Percentiles rank a stretch among this genome's conserved stretches.
Conservation (phyloP, 345 rosid genomes). For the Citrus sp. region DNA sequence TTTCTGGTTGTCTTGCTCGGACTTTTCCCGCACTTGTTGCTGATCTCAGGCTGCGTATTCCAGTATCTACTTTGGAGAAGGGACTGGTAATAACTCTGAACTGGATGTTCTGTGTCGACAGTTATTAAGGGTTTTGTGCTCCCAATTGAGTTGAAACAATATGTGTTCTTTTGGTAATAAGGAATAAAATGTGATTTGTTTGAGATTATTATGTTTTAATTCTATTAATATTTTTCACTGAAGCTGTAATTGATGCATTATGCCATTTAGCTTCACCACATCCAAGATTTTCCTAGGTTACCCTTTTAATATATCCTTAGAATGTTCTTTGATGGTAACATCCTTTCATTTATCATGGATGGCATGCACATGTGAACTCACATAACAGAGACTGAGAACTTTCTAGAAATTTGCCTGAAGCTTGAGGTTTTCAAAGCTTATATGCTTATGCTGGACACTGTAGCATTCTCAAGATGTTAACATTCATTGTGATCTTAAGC, state of each 20-base stretch:
- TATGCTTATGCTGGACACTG: not conserved
- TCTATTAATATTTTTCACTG: not conserved
- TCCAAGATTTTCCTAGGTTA: not conserved
- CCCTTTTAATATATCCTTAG: not conserved
- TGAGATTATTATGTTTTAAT: not conserved
- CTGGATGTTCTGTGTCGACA: conserved; percentile 1
- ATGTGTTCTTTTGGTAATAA: not conserved
- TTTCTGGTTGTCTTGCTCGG: conserved; percentile 74
- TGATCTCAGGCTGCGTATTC: conserved; percentile 59
- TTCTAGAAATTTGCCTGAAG: not conserved
- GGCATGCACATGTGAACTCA: not conserved
- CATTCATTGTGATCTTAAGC: not conserved
- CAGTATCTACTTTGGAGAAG: conserved; percentile 73
- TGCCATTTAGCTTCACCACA: not conserved
- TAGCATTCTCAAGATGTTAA: not conserved
- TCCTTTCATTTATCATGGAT: not conserved
- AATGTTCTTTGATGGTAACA: not conserved
- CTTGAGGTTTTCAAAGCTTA: not conserved
- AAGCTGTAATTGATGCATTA: not conserved
- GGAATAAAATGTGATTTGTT: not conserved
- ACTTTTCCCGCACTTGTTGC: conserved; percentile 69
- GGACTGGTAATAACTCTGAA: conserved; percentile 52
- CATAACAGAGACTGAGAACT: not conserved
- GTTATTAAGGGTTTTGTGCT: not conserved
- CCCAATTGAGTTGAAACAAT: not conserved